phyloP scores from a whole-genome alignment of 495 filamentous ascomycete genomes.

The Sabuloglossum arenarium region DNA sequence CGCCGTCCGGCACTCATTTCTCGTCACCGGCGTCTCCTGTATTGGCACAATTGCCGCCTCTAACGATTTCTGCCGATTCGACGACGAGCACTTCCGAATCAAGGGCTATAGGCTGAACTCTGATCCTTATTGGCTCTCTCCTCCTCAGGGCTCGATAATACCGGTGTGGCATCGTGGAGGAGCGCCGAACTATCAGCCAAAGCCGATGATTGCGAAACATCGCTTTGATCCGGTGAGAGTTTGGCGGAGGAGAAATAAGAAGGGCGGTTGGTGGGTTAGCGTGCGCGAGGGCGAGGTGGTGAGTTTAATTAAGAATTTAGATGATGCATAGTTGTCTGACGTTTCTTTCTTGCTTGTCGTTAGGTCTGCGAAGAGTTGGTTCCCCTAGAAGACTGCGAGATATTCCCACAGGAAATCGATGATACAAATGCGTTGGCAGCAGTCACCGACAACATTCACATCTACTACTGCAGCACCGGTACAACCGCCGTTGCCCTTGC shows the following conservation, averaged over 20 bases:
- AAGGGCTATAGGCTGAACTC: slow-evolving; percentile 13
- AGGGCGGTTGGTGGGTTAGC: not conserved
- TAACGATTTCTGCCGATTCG: slow-evolving; percentile 12
- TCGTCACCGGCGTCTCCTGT: slow-evolving; percentile 8
- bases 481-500: slow-evolving; percentile 12
- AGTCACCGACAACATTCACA: not conserved
- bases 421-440: not conserved
- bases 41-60: slow-evolving; percentile 13
- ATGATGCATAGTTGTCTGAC: no score
- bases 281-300: no score
- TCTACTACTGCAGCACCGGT: slow-evolving; percentile 14
- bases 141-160: slow-evolving; percentile 16
- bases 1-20: slow-evolving; percentile 13
- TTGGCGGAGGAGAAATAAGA: slow-evolving; percentile 9
- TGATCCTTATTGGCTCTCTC: slow-evolving; percentile 15
- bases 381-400: not conserved
- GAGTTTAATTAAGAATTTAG: no score
- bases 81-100: slow-evolving; percentile 10
- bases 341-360: no score
- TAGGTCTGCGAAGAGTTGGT: no score
- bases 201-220: slow-evolving; percentile 14
- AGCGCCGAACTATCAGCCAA: slow-evolving; percentile 15
- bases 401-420: not conserved
- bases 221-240: slow-evolving; percentile 13
- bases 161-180: slow-evolving; percentile 15